Evolutionary conservation across 2,329 filamentous ascomycete genomes (phyloP).

Genomic region (Metarhizium robertsii): DNA sequence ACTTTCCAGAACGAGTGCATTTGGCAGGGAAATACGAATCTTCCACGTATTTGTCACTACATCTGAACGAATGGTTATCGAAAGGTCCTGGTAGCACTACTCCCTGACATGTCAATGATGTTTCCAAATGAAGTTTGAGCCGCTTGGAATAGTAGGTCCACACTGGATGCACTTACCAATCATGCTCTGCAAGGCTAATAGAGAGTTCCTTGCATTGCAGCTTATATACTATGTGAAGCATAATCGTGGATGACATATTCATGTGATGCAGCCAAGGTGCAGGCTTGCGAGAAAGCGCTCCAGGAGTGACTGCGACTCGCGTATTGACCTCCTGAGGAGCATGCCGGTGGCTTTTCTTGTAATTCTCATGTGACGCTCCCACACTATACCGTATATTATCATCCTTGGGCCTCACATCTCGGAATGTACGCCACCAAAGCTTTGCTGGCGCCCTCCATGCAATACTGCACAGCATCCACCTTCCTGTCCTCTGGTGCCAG

Average conservation of each 20-base stretch:
- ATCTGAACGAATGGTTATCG: no score
- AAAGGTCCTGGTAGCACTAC: no score
- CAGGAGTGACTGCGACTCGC: background rate
- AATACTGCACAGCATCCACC: conserved; percentile 78
- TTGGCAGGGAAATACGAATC: no score
- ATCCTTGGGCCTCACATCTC: conserved; percentile 7
- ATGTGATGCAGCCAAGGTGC: background rate
- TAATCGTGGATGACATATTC: background rate
- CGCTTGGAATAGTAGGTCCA: background rate
- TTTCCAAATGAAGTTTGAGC: background rate
- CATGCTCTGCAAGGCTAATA: background rate
- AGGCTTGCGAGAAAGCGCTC: background rate
- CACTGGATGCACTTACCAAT: background rate
- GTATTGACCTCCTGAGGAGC: background rate
- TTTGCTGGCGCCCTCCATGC: conserved; percentile 83
- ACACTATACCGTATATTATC: background rate
- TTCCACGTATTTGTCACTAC: no score
- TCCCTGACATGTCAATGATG: no score
- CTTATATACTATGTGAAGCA: no score
- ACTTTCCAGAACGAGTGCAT: no score
- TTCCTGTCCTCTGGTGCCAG: conserved; percentile 42
- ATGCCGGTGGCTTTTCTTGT: background rate
- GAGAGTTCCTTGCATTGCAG: no score
- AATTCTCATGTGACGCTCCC: no score
- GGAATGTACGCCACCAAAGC: conserved; percentile 58